A percentile compares a stretch with the other conserved stretches of the same genome.
phyloP scores from a whole-genome alignment of 768 basidiomycete species.

The Mycena rebaudengoi region DNA sequence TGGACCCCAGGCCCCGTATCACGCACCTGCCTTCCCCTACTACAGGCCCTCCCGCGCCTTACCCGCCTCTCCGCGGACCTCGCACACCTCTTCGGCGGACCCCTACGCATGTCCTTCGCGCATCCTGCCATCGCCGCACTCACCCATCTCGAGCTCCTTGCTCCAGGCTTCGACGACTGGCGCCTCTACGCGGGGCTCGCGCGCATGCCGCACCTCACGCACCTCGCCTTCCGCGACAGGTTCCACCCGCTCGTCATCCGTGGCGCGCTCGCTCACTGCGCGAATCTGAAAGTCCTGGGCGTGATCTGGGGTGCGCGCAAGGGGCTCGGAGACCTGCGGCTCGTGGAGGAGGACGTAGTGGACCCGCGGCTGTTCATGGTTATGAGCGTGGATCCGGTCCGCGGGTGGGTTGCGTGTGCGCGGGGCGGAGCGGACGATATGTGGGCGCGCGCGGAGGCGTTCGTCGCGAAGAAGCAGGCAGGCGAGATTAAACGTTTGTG shows the following conservation, averaged over 20 bases:
- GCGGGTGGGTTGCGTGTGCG: slow-evolving; percentile 10
- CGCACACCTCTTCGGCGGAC: slow-evolving; percentile 18
- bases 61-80: slow-evolving; percentile 17
- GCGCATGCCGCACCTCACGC: slow-evolving; percentile 10
- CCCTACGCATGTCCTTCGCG: slow-evolving; percentile 4
- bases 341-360: slow-evolving; percentile 9
- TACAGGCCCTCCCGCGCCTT: slow-evolving; percentile 2
- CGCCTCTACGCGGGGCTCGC: slow-evolving; percentile 7
- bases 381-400: neutral
- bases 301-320: slow-evolving; percentile 7
- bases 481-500: slow-evolving; percentile 5
- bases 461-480: slow-evolving; percentile 9
- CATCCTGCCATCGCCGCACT: slow-evolving; percentile 12
- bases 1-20: slow-evolving; percentile 1
- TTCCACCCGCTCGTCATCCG: slow-evolving; percentile 10
- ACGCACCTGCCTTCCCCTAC: slow-evolving; percentile 11
- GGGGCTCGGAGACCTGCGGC: slow-evolving; percentile 9
- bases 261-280: slow-evolving; percentile 14
- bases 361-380: slow-evolving; percentile 16
- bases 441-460: slow-evolving; percentile 17
- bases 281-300: slow-evolving; percentile 7
- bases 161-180: slow-evolving; percentile 20
- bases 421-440: slow-evolving; percentile 5
- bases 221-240: slow-evolving; percentile 20
- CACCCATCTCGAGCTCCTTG: slow-evolving; percentile 22